Percentiles rank a stretch among this genome's conserved stretches.
These are phyloP conservation scores for Coemansia sp. DNA, from an alignment of 192 early-diverging fungal species.

Conservation along the genomic window DNA sequence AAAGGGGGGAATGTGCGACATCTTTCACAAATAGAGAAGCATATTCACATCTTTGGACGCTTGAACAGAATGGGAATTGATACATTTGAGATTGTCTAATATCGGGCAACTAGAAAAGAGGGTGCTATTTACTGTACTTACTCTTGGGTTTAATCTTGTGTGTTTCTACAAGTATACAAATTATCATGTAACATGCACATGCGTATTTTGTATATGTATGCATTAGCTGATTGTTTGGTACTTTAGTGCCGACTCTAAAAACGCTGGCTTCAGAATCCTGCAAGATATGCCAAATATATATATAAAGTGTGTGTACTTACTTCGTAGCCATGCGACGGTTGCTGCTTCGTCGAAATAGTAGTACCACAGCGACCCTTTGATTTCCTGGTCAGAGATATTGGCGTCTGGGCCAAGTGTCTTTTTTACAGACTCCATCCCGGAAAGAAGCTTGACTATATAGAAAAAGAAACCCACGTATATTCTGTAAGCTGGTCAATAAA, in stretches of 20 bases:
- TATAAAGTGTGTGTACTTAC: conserved; percentile 52
- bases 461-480: not conserved
- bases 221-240: not conserved
- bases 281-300: not conserved
- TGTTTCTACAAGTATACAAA: conserved; percentile 24
- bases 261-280: not conserved
- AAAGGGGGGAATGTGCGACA: not conserved
- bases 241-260: not conserved
- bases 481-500: too few relatives aligned
- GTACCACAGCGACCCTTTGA: conserved; percentile 71
- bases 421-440: conserved; percentile 62
- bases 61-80: not conserved
- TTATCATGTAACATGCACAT: not conserved
- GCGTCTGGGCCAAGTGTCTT: conserved; percentile 60
- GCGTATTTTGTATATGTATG: not conserved
- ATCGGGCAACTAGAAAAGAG: not conserved
- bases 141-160: conserved; percentile 43
- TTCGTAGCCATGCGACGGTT: conserved; percentile 66
- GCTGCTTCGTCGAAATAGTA: conserved; percentile 72
- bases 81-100: not conserved
- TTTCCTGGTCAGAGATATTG: conserved; percentile 62
- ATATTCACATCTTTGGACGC: not conserved
- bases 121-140: conserved; percentile 12
- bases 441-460: conserved; percentile 48
- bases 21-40: not conserved